Percentiles rank a stretch among this genome's conserved stretches.
phyloP scores from a whole-genome alignment of 345 rosid genomes.

The Hibiscus mutabilis region DNA sequence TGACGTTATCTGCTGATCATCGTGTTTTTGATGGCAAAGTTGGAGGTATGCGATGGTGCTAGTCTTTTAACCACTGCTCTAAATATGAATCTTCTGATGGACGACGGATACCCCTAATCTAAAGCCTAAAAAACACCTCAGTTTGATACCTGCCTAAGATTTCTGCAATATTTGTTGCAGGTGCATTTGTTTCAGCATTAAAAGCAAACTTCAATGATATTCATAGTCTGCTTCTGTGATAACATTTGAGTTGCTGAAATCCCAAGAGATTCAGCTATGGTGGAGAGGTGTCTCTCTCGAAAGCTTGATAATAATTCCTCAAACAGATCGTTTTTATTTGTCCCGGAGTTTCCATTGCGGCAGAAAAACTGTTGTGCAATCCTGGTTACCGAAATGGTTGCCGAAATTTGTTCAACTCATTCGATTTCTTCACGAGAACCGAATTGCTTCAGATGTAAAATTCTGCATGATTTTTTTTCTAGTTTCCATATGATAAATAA shows the following conservation, averaged over 20 bases:
- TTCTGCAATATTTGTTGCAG: slow-evolving; percentile 33
- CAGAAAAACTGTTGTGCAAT: slow-evolving; percentile 1
- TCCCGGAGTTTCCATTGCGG: not conserved
- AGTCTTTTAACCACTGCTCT: not conserved
- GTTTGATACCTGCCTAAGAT: slow-evolving; percentile 10
- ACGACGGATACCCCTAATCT: not conserved
- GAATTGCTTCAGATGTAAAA: not conserved
- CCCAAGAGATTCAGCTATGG: not conserved
- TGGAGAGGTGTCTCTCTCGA: not conserved
- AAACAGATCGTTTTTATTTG: not conserved
- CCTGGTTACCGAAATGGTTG: slow-evolving; percentile 15
- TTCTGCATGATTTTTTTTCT: not conserved
- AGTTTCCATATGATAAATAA: not conserved
- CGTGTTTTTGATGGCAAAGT: slow-evolving; percentile 93
- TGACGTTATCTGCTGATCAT: slow-evolving; percentile 90
- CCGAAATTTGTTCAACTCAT: slow-evolving; percentile 17
- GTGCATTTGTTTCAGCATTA: slow-evolving; percentile 65
- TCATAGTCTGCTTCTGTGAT: slow-evolving; percentile 65
- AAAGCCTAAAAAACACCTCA: not conserved
- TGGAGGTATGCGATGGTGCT: slow-evolving; percentile 46
- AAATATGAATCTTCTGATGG: not conserved
- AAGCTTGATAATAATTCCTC: slow-evolving; percentile 3
- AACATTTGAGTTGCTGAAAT: slow-evolving; percentile 1
- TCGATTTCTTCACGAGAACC: not conserved
- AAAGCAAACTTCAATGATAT: slow-evolving; percentile 72